These are phyloP conservation scores for Stephanodiscus minutulus DNA, from an alignment of 108 stramenopile genomes.

Conservation along the genomic window DNA sequence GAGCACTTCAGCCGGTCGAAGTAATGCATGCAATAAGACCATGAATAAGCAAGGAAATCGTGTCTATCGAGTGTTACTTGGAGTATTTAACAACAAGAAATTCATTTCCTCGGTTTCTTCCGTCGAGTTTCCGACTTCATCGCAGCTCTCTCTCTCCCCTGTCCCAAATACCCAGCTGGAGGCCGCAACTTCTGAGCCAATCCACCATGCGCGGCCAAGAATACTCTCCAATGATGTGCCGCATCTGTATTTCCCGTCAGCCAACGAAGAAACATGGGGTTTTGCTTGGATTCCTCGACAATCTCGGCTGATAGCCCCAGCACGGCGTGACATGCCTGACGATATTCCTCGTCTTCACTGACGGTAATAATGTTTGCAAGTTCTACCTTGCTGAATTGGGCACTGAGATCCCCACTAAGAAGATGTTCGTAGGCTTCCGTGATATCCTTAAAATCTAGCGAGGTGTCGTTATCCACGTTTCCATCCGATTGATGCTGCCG, in stretches of 20 bases:
- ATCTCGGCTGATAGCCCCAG: slow-evolving; percentile 77
- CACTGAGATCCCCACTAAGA: slow-evolving; percentile 18
- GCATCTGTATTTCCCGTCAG: slow-evolving; percentile 75
- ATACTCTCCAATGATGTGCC: slow-evolving; percentile 70
- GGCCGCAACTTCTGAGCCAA: slow-evolving; percentile 64
- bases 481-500: slow-evolving; percentile 17
- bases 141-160: slow-evolving; percentile 11
- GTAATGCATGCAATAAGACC: neutral
- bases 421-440: slow-evolving; percentile 79
- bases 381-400: slow-evolving; percentile 15
- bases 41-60: neutral
- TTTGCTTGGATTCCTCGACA: slow-evolving; percentile 83
- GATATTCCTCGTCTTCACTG: slow-evolving; percentile 70
- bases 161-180: slow-evolving; percentile 28
- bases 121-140: slow-evolving; percentile 32
- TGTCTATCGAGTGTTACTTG: neutral
- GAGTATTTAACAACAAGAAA: neutral
- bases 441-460: slow-evolving; percentile 56
- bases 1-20: neutral
- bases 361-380: slow-evolving; percentile 32
- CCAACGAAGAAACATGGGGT: slow-evolving; percentile 83
- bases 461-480: slow-evolving; percentile 11
- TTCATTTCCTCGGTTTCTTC: slow-evolving; percentile 18
- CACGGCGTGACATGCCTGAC: slow-evolving; percentile 58
- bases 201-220: slow-evolving; percentile 74